These are phyloP conservation scores for Termitomyces sp. DNA, from an alignment of 768 basidiomycete species.

Conservation along the genomic window DNA sequence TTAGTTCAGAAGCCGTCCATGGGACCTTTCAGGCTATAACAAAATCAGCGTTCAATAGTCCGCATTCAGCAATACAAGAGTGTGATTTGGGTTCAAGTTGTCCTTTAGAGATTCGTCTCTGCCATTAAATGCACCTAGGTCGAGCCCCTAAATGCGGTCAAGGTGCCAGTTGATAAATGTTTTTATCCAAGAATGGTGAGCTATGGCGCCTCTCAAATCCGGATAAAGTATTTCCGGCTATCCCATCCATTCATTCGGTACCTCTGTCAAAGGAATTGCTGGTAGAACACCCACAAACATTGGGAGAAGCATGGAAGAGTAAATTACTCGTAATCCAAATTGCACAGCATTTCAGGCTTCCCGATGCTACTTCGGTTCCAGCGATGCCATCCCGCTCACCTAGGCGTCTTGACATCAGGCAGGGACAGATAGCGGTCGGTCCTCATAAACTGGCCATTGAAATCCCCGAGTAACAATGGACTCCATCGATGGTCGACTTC, in stretches of 20 bases:
- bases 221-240: background rate
- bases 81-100: too few relatives aligned
- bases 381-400: background rate
- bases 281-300: background rate
- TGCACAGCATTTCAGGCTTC: background rate
- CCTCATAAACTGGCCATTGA: background rate
- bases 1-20: background rate
- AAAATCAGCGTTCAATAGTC: background rate
- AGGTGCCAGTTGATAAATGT: background rate
- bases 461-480: background rate
- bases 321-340: background rate
- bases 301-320: background rate
- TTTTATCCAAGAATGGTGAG: background rate
- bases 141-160: too few relatives aligned
- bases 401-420: background rate
- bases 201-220: background rate
- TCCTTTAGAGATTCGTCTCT: too few relatives aligned
- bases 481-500: background rate
- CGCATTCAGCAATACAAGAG: background rate
- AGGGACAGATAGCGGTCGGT: background rate
- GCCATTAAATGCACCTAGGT: background rate
- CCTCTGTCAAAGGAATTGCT: too few relatives aligned
- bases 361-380: slow-evolving; percentile 1
- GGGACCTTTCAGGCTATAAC: background rate
- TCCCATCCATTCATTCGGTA: background rate